Base-by-base conservation (phyloP, 1,284 basidiomycete species). In the Cystobasidium sp. region DNA sequence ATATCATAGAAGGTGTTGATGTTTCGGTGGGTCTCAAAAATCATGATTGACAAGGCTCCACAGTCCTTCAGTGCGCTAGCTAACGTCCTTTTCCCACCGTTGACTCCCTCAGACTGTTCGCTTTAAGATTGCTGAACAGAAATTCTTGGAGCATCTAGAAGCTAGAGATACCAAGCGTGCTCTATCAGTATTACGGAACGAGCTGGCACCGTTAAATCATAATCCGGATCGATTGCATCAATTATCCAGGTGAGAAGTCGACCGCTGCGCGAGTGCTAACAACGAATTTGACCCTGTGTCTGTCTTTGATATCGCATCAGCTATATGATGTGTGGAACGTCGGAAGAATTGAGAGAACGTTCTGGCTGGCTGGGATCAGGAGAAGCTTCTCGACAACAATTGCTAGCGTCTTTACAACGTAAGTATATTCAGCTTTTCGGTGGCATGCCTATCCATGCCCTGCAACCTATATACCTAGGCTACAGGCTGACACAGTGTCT, bases 141-240 rank as follows among this genome's bases (percentile, higher is more conserved):
- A 97, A 84, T 99, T 97, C 82, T 86, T 99, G 55, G 96, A 99
- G 81, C 86, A 93, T n/a, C 86, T 99, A 63, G 96, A 98, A 80
- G 86, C 88, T 1, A 87, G 88, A 76, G 90, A 90, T 82, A 91
- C 89, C 12, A 91, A 92, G 68, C 87, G 88, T 78, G 96, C 97
- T 10, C 84, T 99, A 51, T 87, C 89, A 51, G 91, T 97, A 4
- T 85, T 99, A 62, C 88, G 96, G 66, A 89, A 90, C 77, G 93
- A 95, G 81, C 85, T 99, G 41, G 92, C 94, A 1, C 90, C 92
- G 58, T 82, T 91, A 67, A 88, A 90, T 74, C 86, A 88, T 53
- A 89, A 92, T 80, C 84, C 90, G 31, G 91, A 93, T 70, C 87
- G 90, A 76, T 83, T 97, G 62, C 92, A 94, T 81, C 86, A 88